Conservation (phyloP, 2,329 filamentous ascomycete species). For the Microcyclospora tardicrescens region DNA sequence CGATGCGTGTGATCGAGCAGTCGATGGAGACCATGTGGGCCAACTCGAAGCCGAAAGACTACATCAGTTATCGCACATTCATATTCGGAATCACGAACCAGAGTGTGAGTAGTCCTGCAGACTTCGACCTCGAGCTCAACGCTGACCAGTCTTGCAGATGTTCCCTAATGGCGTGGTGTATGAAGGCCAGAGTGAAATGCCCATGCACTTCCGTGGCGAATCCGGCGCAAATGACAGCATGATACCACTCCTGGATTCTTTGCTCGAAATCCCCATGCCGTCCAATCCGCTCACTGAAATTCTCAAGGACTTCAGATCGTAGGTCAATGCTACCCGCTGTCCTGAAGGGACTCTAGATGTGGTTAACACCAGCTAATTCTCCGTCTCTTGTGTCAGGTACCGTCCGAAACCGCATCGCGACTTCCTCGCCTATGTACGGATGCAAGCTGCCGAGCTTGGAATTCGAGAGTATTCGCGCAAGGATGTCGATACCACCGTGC, state of each 20-base stretch:
- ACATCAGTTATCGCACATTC: conserved; percentile 86
- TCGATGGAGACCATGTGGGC: conserved; percentile 60
- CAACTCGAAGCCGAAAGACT: conserved; percentile 69
- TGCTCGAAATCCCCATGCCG: conserved; percentile 78
- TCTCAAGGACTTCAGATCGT: conserved; percentile 63
- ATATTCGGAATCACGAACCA: conserved; percentile 93
- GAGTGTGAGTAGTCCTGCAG: conserved; percentile 26
- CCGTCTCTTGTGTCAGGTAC: conserved; percentile 41
- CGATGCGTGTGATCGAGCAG: conserved; percentile 21
- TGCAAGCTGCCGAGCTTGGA: conserved; percentile 37
- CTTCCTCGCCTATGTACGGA: conserved; percentile 62
- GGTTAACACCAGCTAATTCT: too few relatives aligned
- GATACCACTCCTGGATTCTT: conserved; percentile 73
- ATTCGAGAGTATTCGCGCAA: conserved; percentile 43
- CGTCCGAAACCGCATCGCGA: conserved; percentile 77
- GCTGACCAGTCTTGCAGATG: conserved; percentile 38
- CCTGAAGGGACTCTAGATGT: too few relatives aligned
- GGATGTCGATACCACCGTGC: conserved; percentile 23
- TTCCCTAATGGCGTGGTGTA: conserved; percentile 87
- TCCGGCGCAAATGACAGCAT: conserved; percentile 92
- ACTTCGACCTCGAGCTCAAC: too few relatives aligned
- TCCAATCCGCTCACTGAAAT: conserved; percentile 79
- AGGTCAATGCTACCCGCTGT: too few relatives aligned
- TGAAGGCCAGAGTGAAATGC: conserved; percentile 64
- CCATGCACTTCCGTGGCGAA: conserved; percentile 77